Percentiles rank a stretch among this genome's conserved stretches.
Evolutionary conservation across 2,329 filamentous ascomycete genomes (phyloP).

Genomic region (Sporothrix protearum): DNA sequence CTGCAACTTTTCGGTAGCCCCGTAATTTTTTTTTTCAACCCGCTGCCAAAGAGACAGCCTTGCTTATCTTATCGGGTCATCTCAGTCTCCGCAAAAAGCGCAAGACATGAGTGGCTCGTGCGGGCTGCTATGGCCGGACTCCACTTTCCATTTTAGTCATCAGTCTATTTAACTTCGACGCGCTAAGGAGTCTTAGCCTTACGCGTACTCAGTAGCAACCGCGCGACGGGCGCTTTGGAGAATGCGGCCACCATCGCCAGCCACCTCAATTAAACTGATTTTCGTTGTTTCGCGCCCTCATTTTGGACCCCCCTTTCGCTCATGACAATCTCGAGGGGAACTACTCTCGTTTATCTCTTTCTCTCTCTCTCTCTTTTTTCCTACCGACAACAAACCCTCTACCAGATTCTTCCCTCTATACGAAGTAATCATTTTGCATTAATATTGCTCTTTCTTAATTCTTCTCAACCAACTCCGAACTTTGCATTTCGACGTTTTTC

Average conservation of each 20-base stretch:
- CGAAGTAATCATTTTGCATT: neutral
- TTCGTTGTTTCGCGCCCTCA: neutral
- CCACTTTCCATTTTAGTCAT: neutral
- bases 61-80: neutral
- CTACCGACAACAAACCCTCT: neutral
- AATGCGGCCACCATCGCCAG: constrained; percentile 20
- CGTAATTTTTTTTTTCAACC: constrained; percentile 15
- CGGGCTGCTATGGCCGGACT: neutral
- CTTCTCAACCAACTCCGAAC: neutral
- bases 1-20: neutral
- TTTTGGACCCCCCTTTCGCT: neutral
- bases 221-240: constrained; percentile 7
- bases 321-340: neutral
- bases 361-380: neutral
- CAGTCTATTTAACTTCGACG: neutral
- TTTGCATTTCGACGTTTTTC: neutral
- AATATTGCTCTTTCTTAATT: neutral
- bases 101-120: no score
- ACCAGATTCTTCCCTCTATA: neutral
- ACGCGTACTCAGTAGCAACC: constrained; percentile 21
- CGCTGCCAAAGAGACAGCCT: neutral
- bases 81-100: neutral
- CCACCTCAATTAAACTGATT: constrained; percentile 21
- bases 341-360: neutral
- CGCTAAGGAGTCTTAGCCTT: neutral